phyloP scores from a whole-genome alignment of 441 rosid genomes.

The Codiaeum variegatum region DNA sequence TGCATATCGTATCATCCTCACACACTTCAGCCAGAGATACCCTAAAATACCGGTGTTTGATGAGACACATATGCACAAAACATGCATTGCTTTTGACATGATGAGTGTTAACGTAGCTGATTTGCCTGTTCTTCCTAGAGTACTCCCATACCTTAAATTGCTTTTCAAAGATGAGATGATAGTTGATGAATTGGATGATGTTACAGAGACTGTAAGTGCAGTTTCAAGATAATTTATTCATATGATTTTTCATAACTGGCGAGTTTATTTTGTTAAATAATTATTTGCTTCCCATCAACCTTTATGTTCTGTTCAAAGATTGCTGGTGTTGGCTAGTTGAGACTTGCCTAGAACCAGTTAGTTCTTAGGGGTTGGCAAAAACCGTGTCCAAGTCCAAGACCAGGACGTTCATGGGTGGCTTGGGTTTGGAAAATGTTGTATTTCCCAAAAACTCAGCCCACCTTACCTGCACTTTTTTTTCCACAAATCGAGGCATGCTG shows the following conservation, averaged over 20 bases:
- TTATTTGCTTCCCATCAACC: background rate
- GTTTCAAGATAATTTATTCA: slow-evolving; percentile 21
- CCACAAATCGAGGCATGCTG: no score
- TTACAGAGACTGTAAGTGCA: slow-evolving; percentile 31
- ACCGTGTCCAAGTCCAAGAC: no score
- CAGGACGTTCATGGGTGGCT: no score
- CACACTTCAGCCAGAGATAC: slow-evolving; percentile 96
- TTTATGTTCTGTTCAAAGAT: background rate
- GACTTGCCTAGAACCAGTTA: no score
- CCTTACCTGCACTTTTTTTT: no score
- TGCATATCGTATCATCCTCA: slow-evolving; percentile 71
- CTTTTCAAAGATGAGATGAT: slow-evolving; percentile 68
- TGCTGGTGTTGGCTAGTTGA: background rate
- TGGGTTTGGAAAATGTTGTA: no score
- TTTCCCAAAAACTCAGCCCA: no score
- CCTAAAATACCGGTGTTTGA: slow-evolving; percentile 83
- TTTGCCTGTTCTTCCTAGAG: slow-evolving; percentile 66
- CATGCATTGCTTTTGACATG: slow-evolving; percentile 92
- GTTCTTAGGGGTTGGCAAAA: no score
- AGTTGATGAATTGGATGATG: slow-evolving; percentile 57
- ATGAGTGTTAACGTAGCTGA: slow-evolving; percentile 92
- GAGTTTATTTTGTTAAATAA: background rate
- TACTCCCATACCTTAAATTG: slow-evolving; percentile 75
- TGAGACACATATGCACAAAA: slow-evolving; percentile 73
- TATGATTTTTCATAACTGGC: background rate